Percentiles rank a stretch among this genome's conserved stretches.
These are phyloP conservation scores for Auricularia sp. DNA, from an alignment of 768 basidiomycete species.

Conservation along the genomic window DNA sequence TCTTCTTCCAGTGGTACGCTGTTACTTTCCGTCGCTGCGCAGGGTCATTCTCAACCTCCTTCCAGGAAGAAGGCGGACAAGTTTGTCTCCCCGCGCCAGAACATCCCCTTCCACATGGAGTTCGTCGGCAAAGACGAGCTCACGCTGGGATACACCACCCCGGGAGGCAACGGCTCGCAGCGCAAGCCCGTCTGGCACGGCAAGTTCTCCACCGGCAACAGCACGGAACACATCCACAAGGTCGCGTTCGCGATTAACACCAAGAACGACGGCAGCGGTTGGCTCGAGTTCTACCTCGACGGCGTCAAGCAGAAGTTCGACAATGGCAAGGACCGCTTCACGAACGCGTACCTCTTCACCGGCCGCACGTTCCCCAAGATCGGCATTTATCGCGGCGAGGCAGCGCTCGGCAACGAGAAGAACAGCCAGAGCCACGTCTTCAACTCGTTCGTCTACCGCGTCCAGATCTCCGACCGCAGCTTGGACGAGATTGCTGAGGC, in stretches of 20 bases:
- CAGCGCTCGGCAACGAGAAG: neutral
- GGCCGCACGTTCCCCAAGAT: slow-evolving; percentile 1
- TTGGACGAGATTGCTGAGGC: slow-evolving; percentile 1
- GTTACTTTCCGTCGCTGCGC: neutral
- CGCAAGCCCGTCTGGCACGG: neutral
- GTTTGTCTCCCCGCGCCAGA: neutral
- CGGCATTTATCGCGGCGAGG: slow-evolving; percentile 1
- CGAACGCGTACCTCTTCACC: neutral
- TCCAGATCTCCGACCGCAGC: neutral
- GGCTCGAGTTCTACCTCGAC: slow-evolving; percentile 1
- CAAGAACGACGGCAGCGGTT: neutral
- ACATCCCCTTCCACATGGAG: neutral
- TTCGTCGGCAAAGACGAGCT: neutral
- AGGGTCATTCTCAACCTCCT: neutral
- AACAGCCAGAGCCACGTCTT: neutral
- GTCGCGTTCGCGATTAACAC: neutral
- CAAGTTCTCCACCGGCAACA: neutral
- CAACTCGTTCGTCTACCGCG: neutral
- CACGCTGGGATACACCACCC: neutral
- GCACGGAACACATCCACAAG: neutral
- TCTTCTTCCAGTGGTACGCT: neutral
- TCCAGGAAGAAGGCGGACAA: neutral
- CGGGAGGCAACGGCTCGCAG: neutral
- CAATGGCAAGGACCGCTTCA: neutral
- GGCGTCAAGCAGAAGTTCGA: neutral